Evolutionary conservation across 768 basidiomycete species (phyloP).

Genomic region (Tylopilus vinaceipallidus): DNA sequence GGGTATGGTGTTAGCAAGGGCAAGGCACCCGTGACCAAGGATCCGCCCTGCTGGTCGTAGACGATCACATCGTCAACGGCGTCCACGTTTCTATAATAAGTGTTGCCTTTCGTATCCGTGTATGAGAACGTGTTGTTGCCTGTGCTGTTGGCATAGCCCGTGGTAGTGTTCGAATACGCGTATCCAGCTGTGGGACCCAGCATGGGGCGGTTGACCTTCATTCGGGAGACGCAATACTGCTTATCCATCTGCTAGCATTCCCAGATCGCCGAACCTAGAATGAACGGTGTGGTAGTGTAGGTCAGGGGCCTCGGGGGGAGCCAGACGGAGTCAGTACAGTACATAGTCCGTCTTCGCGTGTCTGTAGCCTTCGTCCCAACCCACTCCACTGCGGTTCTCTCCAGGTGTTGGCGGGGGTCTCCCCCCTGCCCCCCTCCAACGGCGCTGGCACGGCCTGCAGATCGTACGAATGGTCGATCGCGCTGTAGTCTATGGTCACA

Average conservation of each 20-base stretch:
- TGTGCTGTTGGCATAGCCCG: conserved; percentile 63
- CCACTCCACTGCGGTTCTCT: too few species aligned
- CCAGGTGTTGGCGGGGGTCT: too few species aligned
- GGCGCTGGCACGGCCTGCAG: too few species aligned
- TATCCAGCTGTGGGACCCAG: conserved; percentile 41
- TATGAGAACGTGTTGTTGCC: conserved; percentile 69
- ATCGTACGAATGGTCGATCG: conserved; percentile 69
- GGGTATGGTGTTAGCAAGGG: conserved; percentile 7
- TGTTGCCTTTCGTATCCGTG: conserved; percentile 56
- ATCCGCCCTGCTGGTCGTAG: conserved; percentile 55
- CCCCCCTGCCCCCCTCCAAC: too few species aligned
- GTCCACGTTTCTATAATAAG: conserved; percentile 57
- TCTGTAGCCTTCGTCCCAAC: too few species aligned
- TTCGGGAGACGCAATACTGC: conserved; percentile 10
- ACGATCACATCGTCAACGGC: conserved; percentile 62
- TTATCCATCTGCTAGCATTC: conserved; percentile 60
- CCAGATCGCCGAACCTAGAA: conserved; percentile 53
- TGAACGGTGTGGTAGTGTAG: conserved; percentile 59
- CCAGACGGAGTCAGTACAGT: too few species aligned
- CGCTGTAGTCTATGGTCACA: conserved; percentile 40
- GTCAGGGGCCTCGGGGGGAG: too few species aligned
- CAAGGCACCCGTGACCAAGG: conserved; percentile 30
- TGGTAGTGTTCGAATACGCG: conserved; percentile 35
- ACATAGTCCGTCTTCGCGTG: too few species aligned
- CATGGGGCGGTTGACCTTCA: conserved; percentile 2